Conservation (phyloP, 2,329 filamentous ascomycete species). For the Nemania diffusa region DNA sequence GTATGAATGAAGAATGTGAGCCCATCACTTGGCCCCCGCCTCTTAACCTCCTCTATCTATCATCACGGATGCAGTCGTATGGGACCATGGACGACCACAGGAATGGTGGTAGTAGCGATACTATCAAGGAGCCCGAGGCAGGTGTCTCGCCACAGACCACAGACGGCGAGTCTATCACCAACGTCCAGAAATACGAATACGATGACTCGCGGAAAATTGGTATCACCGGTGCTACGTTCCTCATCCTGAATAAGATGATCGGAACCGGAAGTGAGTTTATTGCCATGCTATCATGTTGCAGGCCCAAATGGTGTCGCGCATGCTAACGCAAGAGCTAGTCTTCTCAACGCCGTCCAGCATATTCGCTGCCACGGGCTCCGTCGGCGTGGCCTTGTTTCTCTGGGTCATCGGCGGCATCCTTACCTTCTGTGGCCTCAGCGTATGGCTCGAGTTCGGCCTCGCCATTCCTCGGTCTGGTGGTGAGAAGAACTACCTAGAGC, state of each 20-base stretch:
- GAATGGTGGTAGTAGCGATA: constrained; percentile 28
- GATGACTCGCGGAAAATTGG: constrained; percentile 60
- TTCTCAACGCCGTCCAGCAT: constrained; percentile 66
- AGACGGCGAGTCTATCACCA: constrained; percentile 40
- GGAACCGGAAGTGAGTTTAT: constrained; percentile 63
- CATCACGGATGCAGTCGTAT: constrained; percentile 24
- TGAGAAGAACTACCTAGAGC: constrained; percentile 74
- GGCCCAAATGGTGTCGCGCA: too few species aligned
- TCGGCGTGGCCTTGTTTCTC: constrained; percentile 56
- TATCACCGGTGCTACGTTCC: constrained; percentile 62
- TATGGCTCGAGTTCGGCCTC: constrained; percentile 72
- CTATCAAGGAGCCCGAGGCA: constrained; percentile 37
- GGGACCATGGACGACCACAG: constrained; percentile 29
- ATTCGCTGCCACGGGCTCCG: constrained; percentile 63
- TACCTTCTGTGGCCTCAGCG: constrained; percentile 67
- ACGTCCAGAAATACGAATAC: constrained; percentile 45
- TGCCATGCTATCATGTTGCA: not conserved
- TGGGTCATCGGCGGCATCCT: constrained; percentile 59
- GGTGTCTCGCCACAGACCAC: constrained; percentile 21
- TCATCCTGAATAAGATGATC: constrained; percentile 69
- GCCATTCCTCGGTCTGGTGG: constrained; percentile 71
- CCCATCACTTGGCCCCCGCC: constrained; percentile 10
- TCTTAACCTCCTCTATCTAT: constrained; percentile 10
- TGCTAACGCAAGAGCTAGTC: constrained; percentile 48
- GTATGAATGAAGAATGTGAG: constrained; percentile 27